Percentiles rank a stretch among this genome's conserved stretches.
phyloP scores from a whole-genome alignment of 805 yeast species.

The Teunomyces aglyptinius region DNA sequence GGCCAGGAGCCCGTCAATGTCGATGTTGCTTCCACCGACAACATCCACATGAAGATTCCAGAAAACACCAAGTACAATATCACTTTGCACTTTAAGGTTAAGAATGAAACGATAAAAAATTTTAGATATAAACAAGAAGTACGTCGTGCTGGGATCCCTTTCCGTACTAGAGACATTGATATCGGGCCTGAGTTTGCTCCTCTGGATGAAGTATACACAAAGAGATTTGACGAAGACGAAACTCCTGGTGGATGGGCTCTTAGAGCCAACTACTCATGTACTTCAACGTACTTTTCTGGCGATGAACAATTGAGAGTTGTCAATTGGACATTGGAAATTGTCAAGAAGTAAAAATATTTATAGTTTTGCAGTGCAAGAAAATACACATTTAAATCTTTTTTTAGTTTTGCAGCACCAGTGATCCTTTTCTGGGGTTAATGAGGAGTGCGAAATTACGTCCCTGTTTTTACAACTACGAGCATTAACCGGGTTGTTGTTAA shows the following conservation, averaged over 20 bases:
- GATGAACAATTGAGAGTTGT: constrained; percentile 26
- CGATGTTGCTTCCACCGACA: constrained; percentile 20
- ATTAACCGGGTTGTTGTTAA: too few species aligned
- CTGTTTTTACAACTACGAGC: background rate
- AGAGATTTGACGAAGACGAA: constrained; percentile 30
- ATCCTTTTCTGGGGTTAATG: too few species aligned
- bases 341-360: constrained; percentile 18
- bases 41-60: constrained; percentile 32
- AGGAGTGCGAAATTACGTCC: too few species aligned
- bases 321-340: constrained; percentile 37
- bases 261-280: constrained; percentile 33
- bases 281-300: constrained; percentile 32
- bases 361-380: constrained; percentile 3
- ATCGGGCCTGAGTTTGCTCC: constrained; percentile 35
- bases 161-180: constrained; percentile 27
- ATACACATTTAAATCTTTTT: background rate
- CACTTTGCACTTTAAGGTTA: constrained; percentile 33
- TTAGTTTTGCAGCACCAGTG: background rate
- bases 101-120: constrained; percentile 25
- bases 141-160: constrained; percentile 33
- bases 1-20: constrained; percentile 26
- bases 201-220: constrained; percentile 30
- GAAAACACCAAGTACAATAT: constrained; percentile 34
- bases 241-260: constrained; percentile 41
- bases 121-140: constrained; percentile 36